Conservation (phyloP, 148 eudicot genomes). For the Arbutus unedo region DNA sequence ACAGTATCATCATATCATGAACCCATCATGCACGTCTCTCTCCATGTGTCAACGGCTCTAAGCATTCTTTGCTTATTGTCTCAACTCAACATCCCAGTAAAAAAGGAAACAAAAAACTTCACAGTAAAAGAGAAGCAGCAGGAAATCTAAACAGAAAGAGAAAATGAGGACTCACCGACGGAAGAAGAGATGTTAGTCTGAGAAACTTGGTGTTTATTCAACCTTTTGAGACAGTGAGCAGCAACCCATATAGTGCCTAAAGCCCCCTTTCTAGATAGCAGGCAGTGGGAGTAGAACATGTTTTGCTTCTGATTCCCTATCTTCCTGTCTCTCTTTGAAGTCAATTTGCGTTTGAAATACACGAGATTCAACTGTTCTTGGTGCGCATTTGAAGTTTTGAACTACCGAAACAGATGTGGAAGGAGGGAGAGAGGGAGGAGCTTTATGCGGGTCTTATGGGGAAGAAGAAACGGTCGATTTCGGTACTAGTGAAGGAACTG, state of each 20-base stretch:
- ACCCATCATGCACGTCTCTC: background rate
- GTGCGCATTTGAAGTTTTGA: background rate
- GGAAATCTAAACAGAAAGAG: too few relatives aligned
- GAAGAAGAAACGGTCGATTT: constrained; percentile 10
- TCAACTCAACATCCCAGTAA: background rate
- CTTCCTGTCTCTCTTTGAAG: background rate
- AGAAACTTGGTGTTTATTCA: constrained; percentile 58
- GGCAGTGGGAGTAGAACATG: constrained; percentile 61
- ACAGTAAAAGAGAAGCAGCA: background rate
- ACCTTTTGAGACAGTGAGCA: constrained; percentile 69
- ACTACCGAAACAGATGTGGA: background rate
- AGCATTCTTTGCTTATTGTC: background rate
- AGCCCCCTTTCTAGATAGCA: constrained; percentile 61
- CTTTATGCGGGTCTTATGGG: background rate
- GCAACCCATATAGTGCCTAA: constrained; percentile 78
- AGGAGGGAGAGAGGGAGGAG: background rate
- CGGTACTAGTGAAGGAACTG: background rate
- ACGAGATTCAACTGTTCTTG: background rate
- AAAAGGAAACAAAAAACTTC: background rate
- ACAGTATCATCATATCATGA: background rate
- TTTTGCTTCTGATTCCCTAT: constrained; percentile 2
- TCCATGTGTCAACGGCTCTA: too few relatives aligned
- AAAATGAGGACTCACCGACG: constrained; percentile 51
- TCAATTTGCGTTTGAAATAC: background rate
- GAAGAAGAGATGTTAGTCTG: constrained; percentile 64